These are phyloP conservation scores for Populus euphratica DNA, from an alignment of 345 rosid genomes.

Conservation along the genomic window DNA sequence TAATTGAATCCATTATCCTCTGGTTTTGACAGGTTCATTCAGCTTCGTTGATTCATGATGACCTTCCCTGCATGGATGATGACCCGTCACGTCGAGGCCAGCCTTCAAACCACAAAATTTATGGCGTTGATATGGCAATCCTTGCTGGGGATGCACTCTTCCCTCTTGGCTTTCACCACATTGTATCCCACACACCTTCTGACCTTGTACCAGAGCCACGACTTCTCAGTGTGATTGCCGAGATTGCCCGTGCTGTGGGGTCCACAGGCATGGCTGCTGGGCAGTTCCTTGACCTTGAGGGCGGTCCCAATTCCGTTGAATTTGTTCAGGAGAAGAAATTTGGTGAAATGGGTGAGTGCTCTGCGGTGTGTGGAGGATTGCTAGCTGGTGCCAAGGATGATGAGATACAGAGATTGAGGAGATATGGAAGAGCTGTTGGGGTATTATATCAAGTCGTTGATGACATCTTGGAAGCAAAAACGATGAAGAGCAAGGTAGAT, in stretches of 20 bases:
- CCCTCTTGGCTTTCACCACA: conserved; percentile 89
- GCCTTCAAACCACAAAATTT: conserved; percentile 78
- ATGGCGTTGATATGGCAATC: conserved; percentile 78
- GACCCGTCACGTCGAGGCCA: conserved; percentile 77
- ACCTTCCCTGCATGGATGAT: conserved; percentile 95
- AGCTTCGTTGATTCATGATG: conserved; percentile 89
- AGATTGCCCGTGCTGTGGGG: conserved; percentile 91
- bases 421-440: conserved; percentile 87
- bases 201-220: conserved; percentile 61
- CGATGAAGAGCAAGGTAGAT: conserved; percentile 8
- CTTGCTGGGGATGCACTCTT: conserved; percentile 97
- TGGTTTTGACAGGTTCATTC: conserved; percentile 58
- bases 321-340: conserved; percentile 82
- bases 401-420: conserved; percentile 63
- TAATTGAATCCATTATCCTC: background rate
- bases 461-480: conserved; percentile 49
- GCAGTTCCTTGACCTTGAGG: conserved; percentile 86
- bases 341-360: conserved; percentile 87
- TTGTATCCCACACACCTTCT: conserved; percentile 67
- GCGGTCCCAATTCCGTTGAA: conserved; percentile 52
- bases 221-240: conserved; percentile 68
- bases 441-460: conserved; percentile 78
- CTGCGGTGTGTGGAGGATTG: conserved; percentile 89
- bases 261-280: conserved; percentile 98
- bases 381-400: conserved; percentile 79